These are phyloP conservation scores for Cryptococcus sp. DNA, from an alignment of 1,284 basidiomycete genomes.

Conservation along the genomic window DNA sequence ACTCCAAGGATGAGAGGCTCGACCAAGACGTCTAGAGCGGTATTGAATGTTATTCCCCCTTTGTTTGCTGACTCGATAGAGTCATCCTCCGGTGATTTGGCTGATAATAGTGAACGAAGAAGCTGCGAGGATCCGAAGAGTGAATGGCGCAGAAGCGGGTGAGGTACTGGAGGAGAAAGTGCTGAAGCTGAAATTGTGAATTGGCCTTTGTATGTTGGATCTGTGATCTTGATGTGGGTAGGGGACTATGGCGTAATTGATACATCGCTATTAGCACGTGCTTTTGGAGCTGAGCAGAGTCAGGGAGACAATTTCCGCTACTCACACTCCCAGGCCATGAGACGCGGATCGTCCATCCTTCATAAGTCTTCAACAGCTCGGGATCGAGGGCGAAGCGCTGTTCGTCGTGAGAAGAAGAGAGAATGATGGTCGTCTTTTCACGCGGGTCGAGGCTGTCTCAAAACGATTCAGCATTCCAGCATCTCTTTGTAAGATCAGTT, in stretches of 20 bases:
- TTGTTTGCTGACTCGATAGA: neutral
- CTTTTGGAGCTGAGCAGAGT: neutral
- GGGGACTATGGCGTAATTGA: slow-evolving; percentile 18
- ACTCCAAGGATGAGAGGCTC: slow-evolving; percentile 41
- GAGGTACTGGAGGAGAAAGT: slow-evolving; percentile 29
- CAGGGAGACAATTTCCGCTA: neutral
- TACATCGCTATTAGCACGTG: slow-evolving; percentile 1
- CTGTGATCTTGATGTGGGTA: slow-evolving; percentile 18
- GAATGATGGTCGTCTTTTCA: slow-evolving; percentile 9
- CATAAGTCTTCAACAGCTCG: neutral
- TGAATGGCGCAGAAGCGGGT: slow-evolving; percentile 7
- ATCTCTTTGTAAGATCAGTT: neutral
- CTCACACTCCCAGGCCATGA: slow-evolving; percentile 46
- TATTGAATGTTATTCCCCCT: slow-evolving; percentile 2
- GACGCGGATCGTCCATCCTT: slow-evolving; percentile 38
- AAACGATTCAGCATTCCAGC: neutral
- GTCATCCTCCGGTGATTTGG: neutral
- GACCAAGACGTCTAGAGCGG: slow-evolving; percentile 26
- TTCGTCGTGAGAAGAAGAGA: slow-evolving; percentile 18
- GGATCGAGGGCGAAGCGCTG: slow-evolving; percentile 20
- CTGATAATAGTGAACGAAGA: neutral
- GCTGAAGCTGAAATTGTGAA: slow-evolving; percentile 18
- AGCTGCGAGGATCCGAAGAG: neutral
- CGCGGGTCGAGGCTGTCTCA: neutral
- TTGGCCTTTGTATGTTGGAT: slow-evolving; percentile 2